These are phyloP conservation scores for Candida gorgasii DNA, from an alignment of 805 yeast species.

Conservation along the genomic window DNA sequence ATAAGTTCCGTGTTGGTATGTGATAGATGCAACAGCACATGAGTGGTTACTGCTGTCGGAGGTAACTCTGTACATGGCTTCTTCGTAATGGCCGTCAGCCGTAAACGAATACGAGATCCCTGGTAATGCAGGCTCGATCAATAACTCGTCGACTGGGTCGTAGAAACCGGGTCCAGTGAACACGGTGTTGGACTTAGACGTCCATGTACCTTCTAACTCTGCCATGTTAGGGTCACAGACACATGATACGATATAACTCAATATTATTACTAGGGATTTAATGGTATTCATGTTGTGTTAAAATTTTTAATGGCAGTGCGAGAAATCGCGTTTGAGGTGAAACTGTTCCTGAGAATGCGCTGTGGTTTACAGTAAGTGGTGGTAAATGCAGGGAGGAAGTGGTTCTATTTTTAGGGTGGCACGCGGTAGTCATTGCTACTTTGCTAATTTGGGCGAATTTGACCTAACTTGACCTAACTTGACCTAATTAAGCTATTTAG, in stretches of 20 bases:
- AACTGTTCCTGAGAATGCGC: no score
- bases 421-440: no score
- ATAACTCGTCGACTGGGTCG: slow-evolving; percentile 92
- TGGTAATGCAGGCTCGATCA: slow-evolving; percentile 94
- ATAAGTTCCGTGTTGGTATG: slow-evolving; percentile 88
- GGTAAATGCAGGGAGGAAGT: not conserved
- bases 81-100: slow-evolving; percentile 86
- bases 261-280: slow-evolving; percentile 1
- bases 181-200: slow-evolving; percentile 89
- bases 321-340: slow-evolving; percentile 1
- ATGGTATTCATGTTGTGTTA: slow-evolving; percentile 1
- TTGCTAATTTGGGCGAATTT: no score
- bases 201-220: slow-evolving; percentile 87
- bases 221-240: slow-evolving; percentile 34
- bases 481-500: no score
- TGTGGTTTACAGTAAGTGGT: no score
- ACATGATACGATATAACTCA: slow-evolving; percentile 3
- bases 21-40: slow-evolving; percentile 81
- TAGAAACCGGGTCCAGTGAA: slow-evolving; percentile 96
- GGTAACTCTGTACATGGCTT: slow-evolving; percentile 79
- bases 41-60: slow-evolving; percentile 72
- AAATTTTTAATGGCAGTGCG: slow-evolving; percentile 9
- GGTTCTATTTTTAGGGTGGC: not conserved
- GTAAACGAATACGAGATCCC: slow-evolving; percentile 94
- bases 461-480: no score